Base-by-base conservation (phyloP, 257 asterid species). In the Parsonsia alboflavescens region DNA sequence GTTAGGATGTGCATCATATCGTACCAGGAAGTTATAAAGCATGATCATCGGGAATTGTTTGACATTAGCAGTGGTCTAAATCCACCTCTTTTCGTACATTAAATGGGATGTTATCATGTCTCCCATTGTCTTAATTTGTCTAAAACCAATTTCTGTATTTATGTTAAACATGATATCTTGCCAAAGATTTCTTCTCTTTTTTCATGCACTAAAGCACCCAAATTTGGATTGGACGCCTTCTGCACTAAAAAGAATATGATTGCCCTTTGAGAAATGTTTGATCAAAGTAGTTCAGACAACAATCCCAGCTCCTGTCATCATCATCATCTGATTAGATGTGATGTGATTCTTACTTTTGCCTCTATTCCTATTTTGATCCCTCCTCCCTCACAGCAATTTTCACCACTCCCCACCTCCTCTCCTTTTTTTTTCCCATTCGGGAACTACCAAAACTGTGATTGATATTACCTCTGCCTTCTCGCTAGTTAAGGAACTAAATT, bases 321-420 rank as follows among this genome's bases (percentile, higher is more conserved):
- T 9, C 50, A 22, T 22, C 26, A 42, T 42, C 46, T 5, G 46
- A 42, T 70, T n/a, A 36, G 76, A 71, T 61, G 61, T 61, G 71
- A 77, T 77, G 80, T 49, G 80, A 71, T 62, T 71, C 71, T 77
- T 42, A 5, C 3, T 42, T 42, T 7, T 42, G 58, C 42, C 72
- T 19, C 49, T 41, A 36, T 30, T 48, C 72, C 36, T 17, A 71
- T 71, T 77, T 76, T 36, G 64, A 26, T 64, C 46, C 2, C 50
- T 19, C 24, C 69, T 2, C 30, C 64, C 54, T 53, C 69, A 58
- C 79, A 10, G 58, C 42, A 16, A 8, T 30, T 74, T 57, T 9
- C 28, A 28, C 70, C 50, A 10, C 68, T 73, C 41, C 67, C 17
- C 39, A 33, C 39, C 39, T 33, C 39, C 39, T 33, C 39, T 33